phyloP scores from a whole-genome alignment of 129 eudicot genomes.

The Tagetes patula region DNA sequence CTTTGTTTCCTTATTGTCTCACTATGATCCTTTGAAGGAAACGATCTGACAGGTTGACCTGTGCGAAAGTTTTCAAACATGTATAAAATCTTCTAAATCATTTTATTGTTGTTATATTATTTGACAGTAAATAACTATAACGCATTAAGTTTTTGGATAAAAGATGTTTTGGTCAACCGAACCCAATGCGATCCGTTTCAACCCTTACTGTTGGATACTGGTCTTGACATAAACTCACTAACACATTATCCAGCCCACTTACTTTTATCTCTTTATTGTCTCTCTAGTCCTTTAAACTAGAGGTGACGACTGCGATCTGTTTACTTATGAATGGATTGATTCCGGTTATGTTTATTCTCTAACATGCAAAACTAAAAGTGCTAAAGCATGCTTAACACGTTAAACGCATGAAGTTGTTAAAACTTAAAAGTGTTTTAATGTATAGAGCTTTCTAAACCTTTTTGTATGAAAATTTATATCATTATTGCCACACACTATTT shows the following conservation, averaged over 20 bases:
- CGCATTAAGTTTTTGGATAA: no score
- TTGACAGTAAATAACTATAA: neutral
- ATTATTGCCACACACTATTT: neutral
- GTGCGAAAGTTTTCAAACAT: neutral
- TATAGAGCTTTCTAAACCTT: neutral
- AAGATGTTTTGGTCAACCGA: neutral
- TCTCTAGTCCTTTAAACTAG: no score
- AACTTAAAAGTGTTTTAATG: neutral
- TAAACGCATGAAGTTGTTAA: neutral
- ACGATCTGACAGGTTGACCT: neutral
- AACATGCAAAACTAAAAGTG: neutral
- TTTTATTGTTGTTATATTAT: neutral
- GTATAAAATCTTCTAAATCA: neutral
- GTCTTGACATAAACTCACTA: neutral
- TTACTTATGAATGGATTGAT: neutral
- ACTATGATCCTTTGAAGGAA: neutral
- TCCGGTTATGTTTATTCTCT: neutral
- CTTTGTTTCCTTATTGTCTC: neutral
- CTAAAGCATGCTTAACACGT: neutral
- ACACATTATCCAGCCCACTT: neutral
- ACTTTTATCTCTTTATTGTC: no score
- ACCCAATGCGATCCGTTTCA: neutral
- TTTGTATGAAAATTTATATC: neutral
- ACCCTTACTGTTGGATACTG: neutral
- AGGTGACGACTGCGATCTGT: neutral